Percentiles rank a stretch among this genome's conserved stretches.
Evolutionary conservation across 108 stramenopile species (phyloP).

Genomic region (Stephanodiscus triporus): DNA sequence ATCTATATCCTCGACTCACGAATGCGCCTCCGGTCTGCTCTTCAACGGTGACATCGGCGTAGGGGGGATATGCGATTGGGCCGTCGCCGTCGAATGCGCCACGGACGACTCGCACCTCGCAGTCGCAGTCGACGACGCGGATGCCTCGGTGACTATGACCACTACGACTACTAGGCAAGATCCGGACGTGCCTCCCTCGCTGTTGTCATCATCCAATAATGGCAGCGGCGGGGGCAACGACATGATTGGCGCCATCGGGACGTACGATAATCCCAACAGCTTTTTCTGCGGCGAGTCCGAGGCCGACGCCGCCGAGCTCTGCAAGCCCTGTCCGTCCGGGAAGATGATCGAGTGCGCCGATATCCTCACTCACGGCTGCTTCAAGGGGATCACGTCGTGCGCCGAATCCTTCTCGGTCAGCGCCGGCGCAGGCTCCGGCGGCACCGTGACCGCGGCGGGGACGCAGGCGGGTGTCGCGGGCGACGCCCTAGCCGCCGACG

Average conservation of each 20-base stretch:
- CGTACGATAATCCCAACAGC: conserved; percentile 23
- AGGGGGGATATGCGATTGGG: conserved; percentile 29
- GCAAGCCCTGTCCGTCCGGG: conserved; percentile 22
- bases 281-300: conserved; percentile 31
- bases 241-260: too few species aligned
- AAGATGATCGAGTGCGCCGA: conserved; percentile 14
- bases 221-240: neutral
- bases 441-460: neutral
- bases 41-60: conserved; percentile 33
- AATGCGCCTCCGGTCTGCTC: conserved; percentile 18
- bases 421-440: too few species aligned
- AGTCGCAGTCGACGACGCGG: neutral
- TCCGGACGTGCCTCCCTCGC: neutral
- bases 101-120: neutral
- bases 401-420: too few species aligned
- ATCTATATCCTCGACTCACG: neutral
- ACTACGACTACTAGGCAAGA: neutral
- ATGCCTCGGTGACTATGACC: neutral
- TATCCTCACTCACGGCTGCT: conserved; percentile 21
- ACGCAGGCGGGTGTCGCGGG: neutral
- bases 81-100: conserved; percentile 5
- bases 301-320: conserved; percentile 9
- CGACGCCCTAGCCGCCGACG: neutral
- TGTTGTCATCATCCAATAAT: neutral
- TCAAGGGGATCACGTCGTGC: conserved; percentile 2